A percentile compares a stretch with the other conserved stretches of the same genome.
Conservation (phyloP, 2,329 filamentous ascomycete species). For the Phialophora tarda region DNA sequence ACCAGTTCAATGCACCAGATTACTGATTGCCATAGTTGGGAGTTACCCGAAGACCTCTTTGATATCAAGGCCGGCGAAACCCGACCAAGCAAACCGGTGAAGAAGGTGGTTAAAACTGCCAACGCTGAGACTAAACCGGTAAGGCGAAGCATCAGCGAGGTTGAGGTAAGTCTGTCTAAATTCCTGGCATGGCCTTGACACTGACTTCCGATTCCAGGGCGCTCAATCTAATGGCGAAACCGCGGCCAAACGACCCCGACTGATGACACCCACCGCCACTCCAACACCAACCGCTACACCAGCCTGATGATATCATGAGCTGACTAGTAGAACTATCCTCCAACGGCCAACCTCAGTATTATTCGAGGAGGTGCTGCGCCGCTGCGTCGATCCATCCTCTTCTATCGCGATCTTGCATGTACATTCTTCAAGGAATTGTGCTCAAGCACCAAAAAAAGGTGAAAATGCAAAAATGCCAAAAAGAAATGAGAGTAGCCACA, state of each 20-base stretch:
- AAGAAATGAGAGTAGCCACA: constrained; percentile 25
- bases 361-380: neutral
- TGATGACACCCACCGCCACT: constrained; percentile 30
- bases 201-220: constrained; percentile 19
- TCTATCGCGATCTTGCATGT: neutral
- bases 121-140: constrained; percentile 27
- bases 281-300: constrained; percentile 32
- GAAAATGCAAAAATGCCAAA: constrained; percentile 34
- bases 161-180: constrained; percentile 25
- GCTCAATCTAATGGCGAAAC: constrained; percentile 25
- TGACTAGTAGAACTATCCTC: constrained; percentile 14
- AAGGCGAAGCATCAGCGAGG: constrained; percentile 31
- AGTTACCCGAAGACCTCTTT: constrained; percentile 90
- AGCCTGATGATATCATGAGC: constrained; percentile 21
- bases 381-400: neutral
- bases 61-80: constrained; percentile 69
- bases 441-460: constrained; percentile 33
- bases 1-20: neutral
- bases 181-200: neutral
- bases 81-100: constrained; percentile 66
- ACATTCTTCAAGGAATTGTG: constrained; percentile 16
- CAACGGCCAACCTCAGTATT: constrained; percentile 6
- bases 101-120: constrained; percentile 47
- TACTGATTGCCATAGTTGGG: constrained; percentile 64
- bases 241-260: constrained; percentile 29